Percentiles rank a stretch among this genome's conserved stretches.
phyloP scores from a whole-genome alignment of 768 basidiomycete genomes.

The Phylloporus sp. region DNA sequence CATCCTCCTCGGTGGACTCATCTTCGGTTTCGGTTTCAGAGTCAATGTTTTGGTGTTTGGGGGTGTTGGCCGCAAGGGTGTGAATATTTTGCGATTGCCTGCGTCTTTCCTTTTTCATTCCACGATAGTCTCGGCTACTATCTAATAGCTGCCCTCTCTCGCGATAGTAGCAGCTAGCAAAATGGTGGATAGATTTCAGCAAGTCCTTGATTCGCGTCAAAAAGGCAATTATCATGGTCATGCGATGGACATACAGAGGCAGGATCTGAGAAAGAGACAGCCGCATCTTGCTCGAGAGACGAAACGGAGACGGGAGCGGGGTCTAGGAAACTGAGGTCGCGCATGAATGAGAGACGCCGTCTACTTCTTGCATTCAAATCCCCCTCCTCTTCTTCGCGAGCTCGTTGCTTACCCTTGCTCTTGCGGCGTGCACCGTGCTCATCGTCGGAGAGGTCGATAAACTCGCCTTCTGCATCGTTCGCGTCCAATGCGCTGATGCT shows the following conservation, averaged over 20 bases:
- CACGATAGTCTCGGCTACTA: constrained; percentile 42
- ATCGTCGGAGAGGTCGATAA: constrained; percentile 19
- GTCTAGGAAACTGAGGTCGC: constrained; percentile 53
- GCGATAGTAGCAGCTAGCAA: constrained; percentile 52
- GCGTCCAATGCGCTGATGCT: constrained; percentile 12
- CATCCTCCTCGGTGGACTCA: constrained; percentile 12
- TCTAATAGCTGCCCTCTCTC: constrained; percentile 58
- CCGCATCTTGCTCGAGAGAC: constrained; percentile 6
- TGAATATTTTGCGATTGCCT: constrained; percentile 20
- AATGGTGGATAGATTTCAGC: constrained; percentile 48
- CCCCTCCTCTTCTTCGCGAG: constrained; percentile 14
- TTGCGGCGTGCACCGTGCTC: constrained; percentile 14
- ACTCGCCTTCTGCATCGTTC: constrained; percentile 24
- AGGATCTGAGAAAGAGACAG: constrained; percentile 33
- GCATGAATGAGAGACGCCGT: constrained; percentile 43
- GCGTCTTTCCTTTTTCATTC: constrained; percentile 34
- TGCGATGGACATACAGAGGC: constrained; percentile 43
- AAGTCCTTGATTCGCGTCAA: constrained; percentile 40
- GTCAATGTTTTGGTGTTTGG: neutral
- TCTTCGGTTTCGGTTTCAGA: constrained; percentile 13
- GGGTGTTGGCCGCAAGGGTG: constrained; percentile 12
- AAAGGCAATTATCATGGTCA: neutral
- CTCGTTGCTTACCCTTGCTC: constrained; percentile 25
- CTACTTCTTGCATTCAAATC: constrained; percentile 25
- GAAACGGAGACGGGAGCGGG: constrained; percentile 19